Conservation (phyloP, 2,329 filamentous ascomycete genomes). For the Teratosphaeria destructans region DNA sequence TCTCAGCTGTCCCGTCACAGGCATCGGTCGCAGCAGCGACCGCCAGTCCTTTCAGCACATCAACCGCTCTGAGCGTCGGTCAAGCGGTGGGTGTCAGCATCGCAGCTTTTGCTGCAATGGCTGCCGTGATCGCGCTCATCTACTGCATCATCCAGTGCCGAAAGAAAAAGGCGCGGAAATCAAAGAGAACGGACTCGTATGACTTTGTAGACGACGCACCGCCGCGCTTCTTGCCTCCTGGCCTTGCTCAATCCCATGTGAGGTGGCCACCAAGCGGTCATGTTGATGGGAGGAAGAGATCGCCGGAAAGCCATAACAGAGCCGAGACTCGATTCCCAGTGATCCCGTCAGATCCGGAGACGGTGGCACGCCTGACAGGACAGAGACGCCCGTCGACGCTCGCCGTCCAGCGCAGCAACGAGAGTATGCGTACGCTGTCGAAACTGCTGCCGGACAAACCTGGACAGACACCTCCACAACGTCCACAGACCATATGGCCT, state of each 20-base stretch:
- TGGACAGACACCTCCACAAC: conserved; percentile 7
- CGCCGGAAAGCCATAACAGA: conserved; percentile 1
- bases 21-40: neutral
- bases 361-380: neutral
- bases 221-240: conserved; percentile 14
- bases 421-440: conserved; percentile 19
- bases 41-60: neutral
- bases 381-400: neutral
- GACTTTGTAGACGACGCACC: conserved; percentile 25
- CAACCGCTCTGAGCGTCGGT: conserved; percentile 18
- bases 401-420: conserved; percentile 8
- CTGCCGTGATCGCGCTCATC: conserved; percentile 13
- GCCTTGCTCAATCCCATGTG: conserved; percentile 7
- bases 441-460: conserved; percentile 25
- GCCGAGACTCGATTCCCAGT: neutral
- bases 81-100: conserved; percentile 25
- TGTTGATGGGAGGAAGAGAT: neutral
- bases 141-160: conserved; percentile 14
- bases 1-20: neutral
- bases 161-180: conserved; percentile 6
- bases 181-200: conserved; percentile 15
- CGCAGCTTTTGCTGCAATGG: conserved; percentile 19
- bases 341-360: neutral
- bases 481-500: conserved; percentile 1
- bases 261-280: conserved; percentile 6